These are phyloP conservation scores for Geotrichum reessii DNA, from an alignment of 1,139 yeast genomes.

Conservation along the genomic window DNA sequence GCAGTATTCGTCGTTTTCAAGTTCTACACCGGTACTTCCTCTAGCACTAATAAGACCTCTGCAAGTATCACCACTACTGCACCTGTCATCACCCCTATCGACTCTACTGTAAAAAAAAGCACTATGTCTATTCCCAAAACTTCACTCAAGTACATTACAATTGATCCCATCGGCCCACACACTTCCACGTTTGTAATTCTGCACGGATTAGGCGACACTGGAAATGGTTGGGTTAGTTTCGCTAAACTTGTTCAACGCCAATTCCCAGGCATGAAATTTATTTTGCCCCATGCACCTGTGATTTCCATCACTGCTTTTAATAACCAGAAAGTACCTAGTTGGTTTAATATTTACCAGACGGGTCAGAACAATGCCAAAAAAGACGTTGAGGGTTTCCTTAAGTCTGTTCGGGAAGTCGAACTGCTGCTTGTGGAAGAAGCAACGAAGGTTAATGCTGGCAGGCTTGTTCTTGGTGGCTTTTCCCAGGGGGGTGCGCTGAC, in stretches of 20 bases:
- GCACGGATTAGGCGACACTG: constrained; percentile 85
- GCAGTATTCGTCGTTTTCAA: not conserved
- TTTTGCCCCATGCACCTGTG: constrained; percentile 5
- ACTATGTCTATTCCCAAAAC: not conserved
- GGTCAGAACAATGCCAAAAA: not conserved
- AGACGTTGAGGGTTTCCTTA: constrained; percentile 2
- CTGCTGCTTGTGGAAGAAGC: not conserved
- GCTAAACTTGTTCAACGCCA: not conserved
- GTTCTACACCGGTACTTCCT: not conserved
- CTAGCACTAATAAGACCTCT: not conserved
- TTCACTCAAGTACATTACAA: not conserved
- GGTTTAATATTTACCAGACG: constrained; percentile 6
- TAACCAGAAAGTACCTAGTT: constrained; percentile 1
- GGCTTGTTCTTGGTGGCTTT: constrained; percentile 8
- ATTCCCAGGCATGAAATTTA: constrained; percentile 2
- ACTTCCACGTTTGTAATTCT: constrained; percentile 62
- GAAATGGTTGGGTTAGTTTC: constrained; percentile 61
- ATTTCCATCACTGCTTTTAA: not conserved
- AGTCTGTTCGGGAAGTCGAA: not conserved
- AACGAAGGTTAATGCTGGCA: not conserved
- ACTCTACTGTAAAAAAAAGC: not conserved
- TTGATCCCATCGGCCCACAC: constrained; percentile 26
- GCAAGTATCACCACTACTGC: not conserved
- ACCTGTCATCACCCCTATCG: not conserved
- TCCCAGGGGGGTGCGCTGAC: constrained; percentile 9